Base-by-base conservation (phyloP, 2,329 filamentous ascomycete genomes). In the Colletotrichum plurivorum region DNA sequence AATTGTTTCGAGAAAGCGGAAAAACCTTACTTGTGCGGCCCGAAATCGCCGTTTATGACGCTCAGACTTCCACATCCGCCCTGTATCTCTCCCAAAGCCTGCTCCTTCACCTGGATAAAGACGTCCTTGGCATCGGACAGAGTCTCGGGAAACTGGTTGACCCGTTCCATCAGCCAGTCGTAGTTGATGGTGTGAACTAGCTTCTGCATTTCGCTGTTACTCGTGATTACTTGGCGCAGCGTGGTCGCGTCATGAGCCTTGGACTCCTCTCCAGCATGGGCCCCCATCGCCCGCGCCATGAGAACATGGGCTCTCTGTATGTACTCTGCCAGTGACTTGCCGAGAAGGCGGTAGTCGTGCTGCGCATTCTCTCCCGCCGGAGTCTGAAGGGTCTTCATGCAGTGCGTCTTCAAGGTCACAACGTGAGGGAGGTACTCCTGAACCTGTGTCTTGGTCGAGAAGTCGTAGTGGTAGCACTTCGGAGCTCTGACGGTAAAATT, bases 31-130 rank as follows among this genome's bases (percentile, higher is more conserved):
- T 90, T 90, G 61, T 88, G 88, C 1, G 87, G 86, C 87, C 88
- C 90, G 62, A 90, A 90, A 71, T 90, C 88, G 0, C 88, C 88
- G 73, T 91, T 88, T n/a, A 89, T 84, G 57, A 78, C 75, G 22
- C n/a, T 22, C 18, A 49, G 10, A 20, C 9, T 49, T 13, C 20
- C 20, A 3, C 9, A 49, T 12, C 18, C 3, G 10, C 46, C 8
- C 12, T 18, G 16, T 18, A 49, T 13, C 8, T 49, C 46, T 4
- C 18, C n/a, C 7, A 20, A 4, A 2, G 46, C 46, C 8, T 6
- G 46, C 3, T 20, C 13, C 18, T 59, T 59, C 4, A 59, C 45
- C 36, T 59, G 22, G 7, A 27, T n/a, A 12, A 72, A 73, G 51
- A 81, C 74, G 36, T 71, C 73, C 45, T 62, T 72, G 39, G 77